Percentiles rank a stretch among this genome's conserved stretches.
These are phyloP conservation scores for Termitomyces sp. DNA, from an alignment of 768 basidiomycete species.

Conservation along the genomic window DNA sequence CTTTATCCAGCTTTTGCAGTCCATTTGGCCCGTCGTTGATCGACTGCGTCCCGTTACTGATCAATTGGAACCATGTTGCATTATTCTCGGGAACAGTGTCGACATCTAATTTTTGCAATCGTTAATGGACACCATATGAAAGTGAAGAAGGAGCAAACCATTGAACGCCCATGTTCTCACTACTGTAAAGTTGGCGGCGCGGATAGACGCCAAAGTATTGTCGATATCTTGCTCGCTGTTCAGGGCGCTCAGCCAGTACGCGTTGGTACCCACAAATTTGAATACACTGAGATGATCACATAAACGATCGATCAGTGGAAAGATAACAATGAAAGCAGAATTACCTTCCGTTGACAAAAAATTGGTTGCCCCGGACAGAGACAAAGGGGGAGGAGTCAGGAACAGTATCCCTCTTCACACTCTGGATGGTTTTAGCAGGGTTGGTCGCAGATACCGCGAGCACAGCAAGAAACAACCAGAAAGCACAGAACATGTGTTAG, in stretches of 20 bases:
- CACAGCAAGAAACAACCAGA: conserved; percentile 28
- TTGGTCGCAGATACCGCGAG: conserved; percentile 31
- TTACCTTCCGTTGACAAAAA: conserved; percentile 55
- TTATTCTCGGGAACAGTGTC: conserved; percentile 47
- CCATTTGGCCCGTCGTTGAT: conserved; percentile 63
- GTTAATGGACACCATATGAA: background rate
- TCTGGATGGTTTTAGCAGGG: conserved; percentile 27
- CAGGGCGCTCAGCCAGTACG: conserved; percentile 61
- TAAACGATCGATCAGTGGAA: conserved; percentile 4
- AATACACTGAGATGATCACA: conserved; percentile 20
- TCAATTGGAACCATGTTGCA: conserved; percentile 64
- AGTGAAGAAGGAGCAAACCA: conserved; percentile 33
- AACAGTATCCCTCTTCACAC: conserved; percentile 22
- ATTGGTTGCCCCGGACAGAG: conserved; percentile 38
- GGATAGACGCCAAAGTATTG: conserved; percentile 55
- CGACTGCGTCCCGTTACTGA: conserved; percentile 48
- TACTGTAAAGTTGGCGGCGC: conserved; percentile 51
- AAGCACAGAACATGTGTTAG: conserved; percentile 31
- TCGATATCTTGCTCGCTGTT: conserved; percentile 56
- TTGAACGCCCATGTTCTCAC: conserved; percentile 75
- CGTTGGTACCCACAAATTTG: conserved; percentile 48
- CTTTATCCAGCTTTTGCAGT: conserved; percentile 58
- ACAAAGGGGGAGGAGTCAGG: conserved; percentile 40
- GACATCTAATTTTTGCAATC: conserved; percentile 37
- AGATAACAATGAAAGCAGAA: background rate